These are phyloP conservation scores for Claviceps fusiformis DNA, from an alignment of 2,329 filamentous ascomycete species.

Conservation along the genomic window DNA sequence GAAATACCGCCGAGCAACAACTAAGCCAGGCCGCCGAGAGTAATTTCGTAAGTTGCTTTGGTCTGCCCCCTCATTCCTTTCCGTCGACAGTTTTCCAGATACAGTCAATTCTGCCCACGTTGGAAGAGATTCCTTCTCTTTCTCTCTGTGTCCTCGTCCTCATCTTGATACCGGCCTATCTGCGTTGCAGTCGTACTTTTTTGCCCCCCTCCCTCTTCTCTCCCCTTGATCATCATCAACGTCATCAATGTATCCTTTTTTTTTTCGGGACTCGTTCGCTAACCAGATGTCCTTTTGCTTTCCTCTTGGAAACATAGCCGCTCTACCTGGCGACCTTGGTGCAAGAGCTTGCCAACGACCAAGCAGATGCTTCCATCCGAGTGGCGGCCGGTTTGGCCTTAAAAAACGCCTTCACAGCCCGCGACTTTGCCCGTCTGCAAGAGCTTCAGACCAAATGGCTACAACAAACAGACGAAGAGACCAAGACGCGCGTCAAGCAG, in stretches of 20 bases:
- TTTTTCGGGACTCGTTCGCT: not conserved
- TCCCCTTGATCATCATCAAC: not conserved
- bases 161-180: not conserved
- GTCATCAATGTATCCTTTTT: not conserved
- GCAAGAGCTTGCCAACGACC: slow-evolving; percentile 86
- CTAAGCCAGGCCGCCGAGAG: slow-evolving; percentile 82
- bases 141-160: not conserved
- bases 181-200: not conserved
- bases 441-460: slow-evolving; percentile 93
- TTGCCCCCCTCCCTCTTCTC: not conserved
- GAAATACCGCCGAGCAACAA: slow-evolving; percentile 87
- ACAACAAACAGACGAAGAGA: slow-evolving; percentile 62
- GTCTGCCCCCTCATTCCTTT: slow-evolving; percentile 5
- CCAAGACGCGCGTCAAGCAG: slow-evolving; percentile 79
- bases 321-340: slow-evolving; percentile 88
- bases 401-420: slow-evolving; percentile 95
- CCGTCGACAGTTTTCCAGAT: slow-evolving; percentile 3
- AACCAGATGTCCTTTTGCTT: not conserved
- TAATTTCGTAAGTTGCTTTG: slow-evolving; percentile 63
- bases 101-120: not conserved
- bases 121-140: not conserved
- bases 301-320: slow-evolving; percentile 41
- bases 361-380: slow-evolving; percentile 69
- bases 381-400: slow-evolving; percentile 89
- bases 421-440: slow-evolving; percentile 75